Evolutionary conservation across 768 basidiomycete genomes (phyloP), one percentile per base, ranked within the genome.

Genomic region (Trametes maxima): DNA sequence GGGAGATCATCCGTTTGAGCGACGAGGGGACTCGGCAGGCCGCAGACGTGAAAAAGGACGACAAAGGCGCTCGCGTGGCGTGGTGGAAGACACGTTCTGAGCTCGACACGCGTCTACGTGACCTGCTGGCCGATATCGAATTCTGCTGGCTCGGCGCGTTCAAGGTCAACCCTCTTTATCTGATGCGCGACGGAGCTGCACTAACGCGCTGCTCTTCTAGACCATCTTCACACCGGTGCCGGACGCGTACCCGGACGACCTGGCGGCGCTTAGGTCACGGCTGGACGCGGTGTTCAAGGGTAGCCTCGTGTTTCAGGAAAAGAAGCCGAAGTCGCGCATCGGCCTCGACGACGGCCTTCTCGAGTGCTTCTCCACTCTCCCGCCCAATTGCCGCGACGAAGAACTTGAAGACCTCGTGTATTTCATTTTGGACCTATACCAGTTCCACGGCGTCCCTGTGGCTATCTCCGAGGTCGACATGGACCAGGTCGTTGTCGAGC

Each of bases 101-200:
- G 21, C 79, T 98, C n/a, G 95, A 98, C 68, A 78, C 77, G 48
- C 82, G 94, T 22, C 71, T 99, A 68, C 79, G 84, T 58, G 84
- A 85, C 33, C 74, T 99, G 6, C 72, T 97, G 36, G 85, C 85
- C 64, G 93, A 88, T 64, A 87, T 99, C 45, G 97, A 98, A 72
- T 95, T 92, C 67, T 94, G 91, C 69, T 98, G 97, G 97, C 80
- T 99, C 2, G 96, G 97, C 1, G 94, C 90, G 21, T 98, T 97
- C 84, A 98, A 98, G 86, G 95, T 95, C 36, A 79, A 68, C 16
- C 33, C 28, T 8, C 8, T 33, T 33, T 28, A 21, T 28, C 17
- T 24, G 60, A 10, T 35, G 35, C 16, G 43, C 33, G 60, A 25
- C 37, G n/a, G 17, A 16, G n/a, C 19, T 5, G 47, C 37, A 39